Evolutionary conservation across 768 basidiomycete genomes (phyloP), one percentile per base, ranked within the genome.

Genomic region (Pleurotus tuber-regium): DNA sequence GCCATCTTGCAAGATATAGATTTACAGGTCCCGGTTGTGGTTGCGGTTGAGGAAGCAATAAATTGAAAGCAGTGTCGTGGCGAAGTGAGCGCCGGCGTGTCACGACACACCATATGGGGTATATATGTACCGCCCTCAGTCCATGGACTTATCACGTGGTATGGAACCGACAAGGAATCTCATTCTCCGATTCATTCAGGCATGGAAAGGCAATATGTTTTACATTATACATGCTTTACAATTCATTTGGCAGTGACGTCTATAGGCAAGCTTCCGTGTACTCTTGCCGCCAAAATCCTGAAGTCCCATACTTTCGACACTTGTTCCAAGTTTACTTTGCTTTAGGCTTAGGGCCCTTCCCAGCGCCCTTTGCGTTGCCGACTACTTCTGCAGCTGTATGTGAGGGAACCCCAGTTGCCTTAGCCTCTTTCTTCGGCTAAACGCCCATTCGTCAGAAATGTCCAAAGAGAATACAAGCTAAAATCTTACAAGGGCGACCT

Each of bases 1-100:
- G 80, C 68, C 88, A 89, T 90, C 44, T 6, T 46, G 18, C 9
- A 24, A 28, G 12, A 18, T 26, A 14, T 40, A 10, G 25, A 26
- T 23, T 23, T 16, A 12, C 19, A 30, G 31, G 53, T 44, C 56
- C 41, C 41, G 50, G 53, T 51, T 43, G 55, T 60, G 53, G 58
- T 59, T 18, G 55, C 50, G 19, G 46, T 21, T 11, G 46, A 33
- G 30, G 31, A 31, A 42, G 12, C 12, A 19, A 19, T 7, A 16
- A 19, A 38, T 38, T 38, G 35, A 38, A 38, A 38, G 35, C 21
- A 16, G n/a, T 19, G 35, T 38, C 35, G 35, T 38, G 35, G 35
- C 35, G n/a, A 38, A n/a, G n/a, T 38, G 35, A 38, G 35, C 35
- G 35, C 35, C 35, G n/a, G 35, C 35, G 35, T 38, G 35, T 38